These are phyloP conservation scores for Quercus glauca DNA, from an alignment of 306 rosid genomes.

Conservation along the genomic window DNA sequence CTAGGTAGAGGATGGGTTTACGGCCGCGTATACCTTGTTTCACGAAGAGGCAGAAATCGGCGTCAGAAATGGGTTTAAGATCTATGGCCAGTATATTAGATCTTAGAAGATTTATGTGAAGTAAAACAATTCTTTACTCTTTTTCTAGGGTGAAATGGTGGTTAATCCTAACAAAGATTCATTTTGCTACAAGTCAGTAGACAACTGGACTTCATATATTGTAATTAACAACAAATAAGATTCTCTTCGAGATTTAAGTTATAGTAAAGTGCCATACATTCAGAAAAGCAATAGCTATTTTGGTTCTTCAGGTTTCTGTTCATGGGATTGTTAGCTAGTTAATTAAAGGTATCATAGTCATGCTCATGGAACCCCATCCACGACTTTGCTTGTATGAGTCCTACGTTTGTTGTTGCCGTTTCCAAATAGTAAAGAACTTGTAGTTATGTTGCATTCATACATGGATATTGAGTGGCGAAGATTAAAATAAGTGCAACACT, in stretches of 20 bases:
- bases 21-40: conserved; percentile 84
- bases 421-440: neutral
- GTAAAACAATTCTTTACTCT: neutral
- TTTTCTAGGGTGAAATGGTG: neutral
- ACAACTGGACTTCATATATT: neutral
- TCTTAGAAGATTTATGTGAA: conserved; percentile 20
- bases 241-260: neutral
- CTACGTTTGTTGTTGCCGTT: neutral
- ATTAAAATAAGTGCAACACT: no score
- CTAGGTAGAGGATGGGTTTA: conserved; percentile 81
- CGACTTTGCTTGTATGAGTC: neutral
- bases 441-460: neutral
- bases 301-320: neutral
- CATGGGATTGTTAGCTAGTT: neutral
- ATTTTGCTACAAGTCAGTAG: neutral
- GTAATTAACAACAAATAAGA: neutral
- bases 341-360: neutral
- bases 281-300: neutral
- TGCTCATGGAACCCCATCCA: neutral
- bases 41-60: conserved; percentile 39
- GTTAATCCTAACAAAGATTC: neutral
- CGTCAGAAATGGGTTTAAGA: conserved; percentile 41
- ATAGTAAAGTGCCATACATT: neutral
- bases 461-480: neutral
- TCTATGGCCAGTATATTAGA: conserved; percentile 11